Base-by-base conservation (phyloP, 306 rosid species). In the Cicer arietinum region DNA sequence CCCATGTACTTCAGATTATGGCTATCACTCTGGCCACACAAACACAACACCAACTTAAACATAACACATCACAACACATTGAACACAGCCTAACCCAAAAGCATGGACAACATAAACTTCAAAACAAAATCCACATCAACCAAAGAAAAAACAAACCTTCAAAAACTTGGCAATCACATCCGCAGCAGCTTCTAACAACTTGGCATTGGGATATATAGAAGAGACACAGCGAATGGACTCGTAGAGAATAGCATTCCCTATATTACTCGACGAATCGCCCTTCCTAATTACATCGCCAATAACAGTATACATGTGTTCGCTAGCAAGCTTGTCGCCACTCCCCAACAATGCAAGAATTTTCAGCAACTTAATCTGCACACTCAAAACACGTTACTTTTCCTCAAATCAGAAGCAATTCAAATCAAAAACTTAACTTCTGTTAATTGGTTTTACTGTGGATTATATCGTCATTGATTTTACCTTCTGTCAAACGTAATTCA, bases 1-100 rank as follows among this genome's bases (percentile, higher is more conserved):
- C 99, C 99, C 99, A 95, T 89, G 80, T 95, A 95, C 84, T 90
- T 95, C 66, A 95, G 87, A 82, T 95, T 95, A 81, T 95, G 99
- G 83, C 93, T 92, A 76, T 95, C 99, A 77, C 97, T 95, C 99
- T 94, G 90, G 52, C 74, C 78, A 81, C 71, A 76, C 7, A 35
- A 60, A 35, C 44, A 60, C 18, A 59, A 7, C 65, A 35, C 18
- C 10, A 62, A 59, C 43, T 69, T 6, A 14, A 53, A 64, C 13
- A 6, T 35, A 60, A 35, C 45, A 54, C 45, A 48, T 68, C 58
- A 60, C 46, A 41, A 14, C 45, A 30, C 37, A 30, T 4, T 30
- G 37, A 30, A 30, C 37, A 51, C 48, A 74, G 41, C 54, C n/a
- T 25, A 54, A 68, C 17, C 22, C 12, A 77, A 52, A 6, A 62